These are phyloP conservation scores for Oenanthe sinensis DNA, from an alignment of 129 eudicot species.

Conservation along the genomic window DNA sequence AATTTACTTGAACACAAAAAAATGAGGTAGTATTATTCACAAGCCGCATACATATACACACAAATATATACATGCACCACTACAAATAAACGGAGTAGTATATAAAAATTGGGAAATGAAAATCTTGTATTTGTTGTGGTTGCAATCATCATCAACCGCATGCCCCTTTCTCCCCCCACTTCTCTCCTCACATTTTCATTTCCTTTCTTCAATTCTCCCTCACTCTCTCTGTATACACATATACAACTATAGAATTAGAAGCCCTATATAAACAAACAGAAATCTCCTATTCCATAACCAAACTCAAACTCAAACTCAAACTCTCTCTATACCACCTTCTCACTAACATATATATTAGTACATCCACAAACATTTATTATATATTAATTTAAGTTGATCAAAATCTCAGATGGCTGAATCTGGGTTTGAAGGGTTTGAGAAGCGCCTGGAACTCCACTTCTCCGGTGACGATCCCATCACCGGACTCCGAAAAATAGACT, in stretches of 20 bases:
- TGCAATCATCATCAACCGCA: slow-evolving; percentile 72
- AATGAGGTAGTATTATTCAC: too few species aligned
- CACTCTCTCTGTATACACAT: slow-evolving; percentile 14
- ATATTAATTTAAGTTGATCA: background rate
- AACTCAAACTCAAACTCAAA: too few species aligned
- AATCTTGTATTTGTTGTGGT: slow-evolving; percentile 36
- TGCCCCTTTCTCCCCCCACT: slow-evolving; percentile 31
- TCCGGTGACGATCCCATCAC: slow-evolving; percentile 50
- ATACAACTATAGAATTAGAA: background rate
- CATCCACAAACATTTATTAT: background rate
- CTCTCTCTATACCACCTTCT: background rate
- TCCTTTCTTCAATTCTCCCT: background rate
- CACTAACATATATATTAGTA: background rate
- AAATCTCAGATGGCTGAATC: slow-evolving; percentile 53
- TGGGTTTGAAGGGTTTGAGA: slow-evolving; percentile 84
- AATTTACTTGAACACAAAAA: too few species aligned
- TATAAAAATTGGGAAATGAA: background rate
- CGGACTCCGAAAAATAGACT: slow-evolving; percentile 57
- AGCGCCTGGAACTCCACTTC: slow-evolving; percentile 70
- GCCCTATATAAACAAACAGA: background rate
- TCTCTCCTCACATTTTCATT: slow-evolving; percentile 17
- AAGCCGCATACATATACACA: too few species aligned
- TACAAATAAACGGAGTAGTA: too few species aligned
- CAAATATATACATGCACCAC: too few species aligned
- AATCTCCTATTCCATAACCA: background rate